phyloP scores from a whole-genome alignment of 495 filamentous ascomycete species.

The Margaritispora aquatica region DNA sequence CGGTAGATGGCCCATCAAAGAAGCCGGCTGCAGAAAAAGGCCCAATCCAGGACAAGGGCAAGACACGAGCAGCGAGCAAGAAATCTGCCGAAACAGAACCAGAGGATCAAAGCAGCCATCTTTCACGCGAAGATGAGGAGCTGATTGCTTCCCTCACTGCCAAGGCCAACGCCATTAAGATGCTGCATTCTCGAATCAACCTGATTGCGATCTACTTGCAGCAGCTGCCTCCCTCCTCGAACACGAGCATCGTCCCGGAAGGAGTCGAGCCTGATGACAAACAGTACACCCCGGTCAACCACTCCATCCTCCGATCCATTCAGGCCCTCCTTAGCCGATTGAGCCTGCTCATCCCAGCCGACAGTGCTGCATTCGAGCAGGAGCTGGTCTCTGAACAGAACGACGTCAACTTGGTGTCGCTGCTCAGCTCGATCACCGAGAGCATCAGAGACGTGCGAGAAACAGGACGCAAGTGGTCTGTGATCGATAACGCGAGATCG shows the following conservation, averaged over 20 bases:
- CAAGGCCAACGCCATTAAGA: constrained; percentile 86
- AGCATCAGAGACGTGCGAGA: constrained; percentile 61
- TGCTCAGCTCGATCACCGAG: constrained; percentile 63
- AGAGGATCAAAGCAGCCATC: constrained; percentile 39
- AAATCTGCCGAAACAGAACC: constrained; percentile 34
- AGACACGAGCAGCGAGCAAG: constrained; percentile 22
- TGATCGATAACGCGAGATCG: constrained; percentile 47
- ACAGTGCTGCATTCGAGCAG: constrained; percentile 43
- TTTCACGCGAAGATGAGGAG: constrained; percentile 78
- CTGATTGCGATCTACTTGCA: constrained; percentile 78
- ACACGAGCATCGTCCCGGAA: constrained; percentile 30
- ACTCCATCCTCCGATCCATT: constrained; percentile 58
- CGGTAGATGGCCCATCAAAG: constrained; percentile 39
- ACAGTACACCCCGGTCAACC: constrained; percentile 44
- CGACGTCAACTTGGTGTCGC: constrained; percentile 66
- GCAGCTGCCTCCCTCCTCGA: constrained; percentile 58
- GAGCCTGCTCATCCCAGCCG: constrained; percentile 49
- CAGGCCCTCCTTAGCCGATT: constrained; percentile 59
- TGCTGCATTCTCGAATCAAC: constrained; percentile 77
- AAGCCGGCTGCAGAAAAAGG: constrained; percentile 8
- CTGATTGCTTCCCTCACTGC: constrained; percentile 62
- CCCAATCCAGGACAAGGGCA: constrained; percentile 24
- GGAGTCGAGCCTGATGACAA: constrained; percentile 28
- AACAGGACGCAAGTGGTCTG: constrained; percentile 63
- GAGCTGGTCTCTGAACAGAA: constrained; percentile 64